Evolutionary conservation across 2,329 filamentous ascomycete species (phyloP).

Genomic region (Aspergillus udagawae): DNA sequence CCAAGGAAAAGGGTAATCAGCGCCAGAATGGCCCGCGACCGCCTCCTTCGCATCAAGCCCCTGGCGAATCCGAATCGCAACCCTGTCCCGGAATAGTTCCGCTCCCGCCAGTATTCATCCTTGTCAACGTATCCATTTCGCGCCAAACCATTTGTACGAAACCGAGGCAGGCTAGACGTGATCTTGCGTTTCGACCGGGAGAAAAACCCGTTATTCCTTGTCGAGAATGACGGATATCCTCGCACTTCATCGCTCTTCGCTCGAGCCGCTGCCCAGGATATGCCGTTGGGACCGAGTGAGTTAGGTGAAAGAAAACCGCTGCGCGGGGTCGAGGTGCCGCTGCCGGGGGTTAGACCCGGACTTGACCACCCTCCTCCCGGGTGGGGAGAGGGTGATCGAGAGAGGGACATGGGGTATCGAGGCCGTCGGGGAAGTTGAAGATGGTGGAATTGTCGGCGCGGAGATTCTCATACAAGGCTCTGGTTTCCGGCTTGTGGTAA

Average conservation of each 20-base stretch:
- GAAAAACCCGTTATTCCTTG: conserved; percentile 82
- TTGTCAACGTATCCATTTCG: conserved; percentile 60
- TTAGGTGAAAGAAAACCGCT: conserved; percentile 33
- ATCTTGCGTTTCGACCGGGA: conserved; percentile 76
- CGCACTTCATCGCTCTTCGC: conserved; percentile 69
- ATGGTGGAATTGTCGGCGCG: neutral
- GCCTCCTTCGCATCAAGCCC: conserved; percentile 60
- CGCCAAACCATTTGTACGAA: conserved; percentile 48
- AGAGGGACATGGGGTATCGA: conserved; percentile 69
- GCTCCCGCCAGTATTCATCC: conserved; percentile 62
- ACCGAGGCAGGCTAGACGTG: conserved; percentile 73
- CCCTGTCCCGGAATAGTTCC: conserved; percentile 34
- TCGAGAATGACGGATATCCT: conserved; percentile 74
- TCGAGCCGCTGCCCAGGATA: conserved; percentile 80
- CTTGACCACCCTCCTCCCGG: conserved; percentile 85
- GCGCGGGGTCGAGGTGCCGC: conserved; percentile 65
- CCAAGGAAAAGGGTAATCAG: conserved; percentile 59
- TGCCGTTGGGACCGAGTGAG: conserved; percentile 33
- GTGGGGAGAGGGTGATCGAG: conserved; percentile 80
- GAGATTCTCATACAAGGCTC: neutral
- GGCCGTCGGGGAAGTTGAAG: conserved; percentile 45
- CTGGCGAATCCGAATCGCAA: conserved; percentile 34
- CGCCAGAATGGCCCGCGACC: conserved; percentile 58
- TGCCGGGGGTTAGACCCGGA: conserved; percentile 70
- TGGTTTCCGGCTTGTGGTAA: neutral